Evolutionary conservation across 352 stramenopile genomes (phyloP).

Genomic region (Phytophthora meadii): DNA sequence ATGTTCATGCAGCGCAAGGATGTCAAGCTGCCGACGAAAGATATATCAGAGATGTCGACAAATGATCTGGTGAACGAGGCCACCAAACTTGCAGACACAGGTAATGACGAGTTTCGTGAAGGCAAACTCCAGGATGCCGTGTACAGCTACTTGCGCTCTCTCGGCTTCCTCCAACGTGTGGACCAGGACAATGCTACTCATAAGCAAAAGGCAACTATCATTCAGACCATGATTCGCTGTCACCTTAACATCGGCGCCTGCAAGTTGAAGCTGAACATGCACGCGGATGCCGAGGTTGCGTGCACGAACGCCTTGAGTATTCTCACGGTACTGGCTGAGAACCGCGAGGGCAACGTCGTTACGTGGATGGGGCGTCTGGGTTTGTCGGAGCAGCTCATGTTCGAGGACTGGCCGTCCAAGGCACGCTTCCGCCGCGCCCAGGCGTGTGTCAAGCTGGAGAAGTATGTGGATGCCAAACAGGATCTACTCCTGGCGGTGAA

Average conservation of each 20-base stretch:
- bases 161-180: slow-evolving; percentile 79
- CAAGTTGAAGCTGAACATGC: slow-evolving; percentile 80
- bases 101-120: slow-evolving; percentile 76
- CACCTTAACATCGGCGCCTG: slow-evolving; percentile 88
- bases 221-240: slow-evolving; percentile 91
- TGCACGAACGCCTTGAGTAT: slow-evolving; percentile 88
- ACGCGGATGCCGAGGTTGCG: slow-evolving; percentile 75
- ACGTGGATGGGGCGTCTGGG: slow-evolving; percentile 87
- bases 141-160: slow-evolving; percentile 74
- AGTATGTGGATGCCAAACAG: slow-evolving; percentile 75
- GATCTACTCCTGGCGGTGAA: slow-evolving; percentile 83
- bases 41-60: slow-evolving; percentile 75
- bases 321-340: slow-evolving; percentile 76
- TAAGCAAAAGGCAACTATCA: slow-evolving; percentile 87
- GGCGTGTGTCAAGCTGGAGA: slow-evolving; percentile 76
- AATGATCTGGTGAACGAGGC: slow-evolving; percentile 80
- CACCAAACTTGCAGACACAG: slow-evolving; percentile 67
- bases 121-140: slow-evolving; percentile 72
- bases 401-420: slow-evolving; percentile 88
- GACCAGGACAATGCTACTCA: slow-evolving; percentile 79
- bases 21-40: slow-evolving; percentile 67
- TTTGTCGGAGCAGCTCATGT: slow-evolving; percentile 81
- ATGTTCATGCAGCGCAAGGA: slow-evolving; percentile 88
- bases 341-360: slow-evolving; percentile 81
- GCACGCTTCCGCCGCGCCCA: slow-evolving; percentile 85